phyloP scores from a whole-genome alignment of 2,329 filamentous ascomycete species.

The Ascochyta lentis region DNA sequence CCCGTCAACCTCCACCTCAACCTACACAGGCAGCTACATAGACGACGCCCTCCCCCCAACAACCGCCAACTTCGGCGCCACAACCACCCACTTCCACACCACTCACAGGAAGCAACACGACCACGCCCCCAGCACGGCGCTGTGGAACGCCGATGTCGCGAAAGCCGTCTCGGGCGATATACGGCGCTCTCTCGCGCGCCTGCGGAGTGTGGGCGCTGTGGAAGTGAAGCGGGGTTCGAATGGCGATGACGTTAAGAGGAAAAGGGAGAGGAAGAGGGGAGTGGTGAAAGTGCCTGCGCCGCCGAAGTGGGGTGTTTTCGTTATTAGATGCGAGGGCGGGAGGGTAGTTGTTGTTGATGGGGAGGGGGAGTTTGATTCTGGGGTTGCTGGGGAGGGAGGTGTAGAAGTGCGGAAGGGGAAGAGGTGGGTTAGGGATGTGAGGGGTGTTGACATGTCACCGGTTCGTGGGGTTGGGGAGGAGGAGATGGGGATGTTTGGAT shows the following conservation, averaged over 20 bases:
- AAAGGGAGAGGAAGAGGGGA: conserved; percentile 11
- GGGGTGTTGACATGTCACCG: neutral
- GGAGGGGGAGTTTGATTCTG: conserved; percentile 38
- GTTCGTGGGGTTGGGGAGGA: conserved; percentile 1
- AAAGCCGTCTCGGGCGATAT: conserved; percentile 35
- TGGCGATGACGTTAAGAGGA: neutral
- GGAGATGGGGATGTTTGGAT: too few relatives aligned
- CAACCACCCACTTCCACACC: conserved; percentile 21
- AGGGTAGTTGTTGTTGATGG: conserved; percentile 36
- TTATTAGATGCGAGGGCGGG: conserved; percentile 35
- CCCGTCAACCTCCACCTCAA: conserved; percentile 11
- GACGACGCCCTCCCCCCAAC: conserved; percentile 31
- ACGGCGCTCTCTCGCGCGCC: conserved; percentile 18
- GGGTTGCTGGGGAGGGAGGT: conserved; percentile 17
- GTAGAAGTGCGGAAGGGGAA: neutral
- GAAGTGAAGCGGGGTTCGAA: conserved; percentile 7
- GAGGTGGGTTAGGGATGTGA: neutral
- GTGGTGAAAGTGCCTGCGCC: conserved; percentile 29
- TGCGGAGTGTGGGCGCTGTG: conserved; percentile 18
- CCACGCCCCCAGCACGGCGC: neutral
- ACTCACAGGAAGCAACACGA: conserved; percentile 23
- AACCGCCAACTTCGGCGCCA: conserved; percentile 22
- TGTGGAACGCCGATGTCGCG: conserved; percentile 32
- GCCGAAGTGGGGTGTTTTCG: conserved; percentile 28
- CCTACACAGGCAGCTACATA: conserved; percentile 35